These are phyloP conservation scores for Avicennia marina DNA, from an alignment of 257 asterid genomes.

Conservation along the genomic window DNA sequence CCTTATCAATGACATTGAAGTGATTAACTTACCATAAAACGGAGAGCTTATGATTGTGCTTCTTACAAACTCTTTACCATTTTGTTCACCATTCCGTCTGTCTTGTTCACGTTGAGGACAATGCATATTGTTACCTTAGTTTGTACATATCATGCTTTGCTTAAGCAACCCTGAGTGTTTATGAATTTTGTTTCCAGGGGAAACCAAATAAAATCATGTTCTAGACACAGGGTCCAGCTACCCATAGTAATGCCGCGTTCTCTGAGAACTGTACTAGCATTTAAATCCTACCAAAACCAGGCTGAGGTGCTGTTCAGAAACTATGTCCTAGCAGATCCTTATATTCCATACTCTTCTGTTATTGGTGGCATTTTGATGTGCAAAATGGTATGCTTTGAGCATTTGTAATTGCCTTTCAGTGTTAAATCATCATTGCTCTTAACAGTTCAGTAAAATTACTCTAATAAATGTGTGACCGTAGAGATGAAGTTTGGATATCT, in stretches of 20 bases:
- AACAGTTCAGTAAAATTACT: no score
- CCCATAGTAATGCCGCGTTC: conserved; percentile 51
- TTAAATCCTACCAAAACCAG: conserved; percentile 61
- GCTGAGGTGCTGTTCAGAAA: conserved; percentile 69
- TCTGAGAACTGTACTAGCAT: conserved; percentile 39
- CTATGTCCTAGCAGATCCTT: conserved; percentile 73
- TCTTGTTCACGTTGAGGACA: not conserved
- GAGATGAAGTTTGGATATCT: no score
- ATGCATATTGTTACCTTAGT: not conserved
- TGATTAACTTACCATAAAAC: not conserved
- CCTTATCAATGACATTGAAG: conserved; percentile 1
- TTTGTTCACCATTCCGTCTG: conserved; percentile 3
- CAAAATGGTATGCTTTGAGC: conserved; percentile 59
- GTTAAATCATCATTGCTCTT: not conserved
- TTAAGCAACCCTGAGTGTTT: not conserved
- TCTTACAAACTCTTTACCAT: not conserved
- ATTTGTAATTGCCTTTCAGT: conserved; percentile 15
- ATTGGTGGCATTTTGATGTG: conserved; percentile 65
- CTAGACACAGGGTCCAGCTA: conserved; percentile 33
- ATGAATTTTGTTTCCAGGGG: conserved; percentile 27
- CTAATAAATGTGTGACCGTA: no score
- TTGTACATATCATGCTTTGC: no score
- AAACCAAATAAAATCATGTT: conserved; percentile 27
- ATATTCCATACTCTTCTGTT: conserved; percentile 72
- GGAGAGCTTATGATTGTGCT: not conserved